A percentile compares a stretch with the other conserved stretches of the same genome.
Evolutionary conservation across 139 green algal genomes (phyloP).

Genomic region (Asterochloris erici): DNA sequence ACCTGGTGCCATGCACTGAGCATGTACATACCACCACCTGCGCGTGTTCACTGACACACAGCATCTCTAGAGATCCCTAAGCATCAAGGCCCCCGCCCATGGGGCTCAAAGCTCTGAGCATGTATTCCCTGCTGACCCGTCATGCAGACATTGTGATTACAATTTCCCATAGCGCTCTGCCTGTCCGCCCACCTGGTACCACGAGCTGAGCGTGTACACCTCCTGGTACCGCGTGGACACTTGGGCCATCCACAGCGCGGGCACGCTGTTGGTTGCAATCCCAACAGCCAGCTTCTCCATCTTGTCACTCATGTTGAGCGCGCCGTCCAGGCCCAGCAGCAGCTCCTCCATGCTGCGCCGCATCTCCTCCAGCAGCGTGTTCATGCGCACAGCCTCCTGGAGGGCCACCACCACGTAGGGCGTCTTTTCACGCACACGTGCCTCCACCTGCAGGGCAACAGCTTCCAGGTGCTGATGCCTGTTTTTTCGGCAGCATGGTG

Average conservation of each 20-base stretch:
- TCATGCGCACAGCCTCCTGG: conserved; percentile 78
- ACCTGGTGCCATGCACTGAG: no score
- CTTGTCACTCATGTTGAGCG: conserved; percentile 82
- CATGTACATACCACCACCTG: no score
- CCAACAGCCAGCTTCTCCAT: conserved; percentile 76
- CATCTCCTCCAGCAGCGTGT: conserved; percentile 76
- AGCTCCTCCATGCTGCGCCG: conserved; percentile 80
- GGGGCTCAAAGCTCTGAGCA: background rate
- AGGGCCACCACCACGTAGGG: conserved; percentile 81
- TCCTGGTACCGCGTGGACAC: conserved; percentile 83
- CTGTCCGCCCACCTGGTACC: conserved; percentile 40
- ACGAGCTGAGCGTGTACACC: conserved; percentile 63
- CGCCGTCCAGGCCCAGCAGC: conserved; percentile 77
- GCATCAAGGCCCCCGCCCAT: no score
- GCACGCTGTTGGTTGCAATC: conserved; percentile 71
- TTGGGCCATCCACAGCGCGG: conserved; percentile 67
- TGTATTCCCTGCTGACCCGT: no score
- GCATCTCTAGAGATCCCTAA: no score
- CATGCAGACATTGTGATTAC: no score
- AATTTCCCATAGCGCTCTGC: no score
- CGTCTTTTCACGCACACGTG: conserved; percentile 73
- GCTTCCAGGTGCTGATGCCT: no score
- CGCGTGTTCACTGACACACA: no score
- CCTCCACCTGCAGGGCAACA: conserved; percentile 47
- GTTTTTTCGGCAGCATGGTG: no score